These are phyloP conservation scores for Biscogniauxia marginata DNA, from an alignment of 2,329 filamentous ascomycete genomes.

Conservation along the genomic window DNA sequence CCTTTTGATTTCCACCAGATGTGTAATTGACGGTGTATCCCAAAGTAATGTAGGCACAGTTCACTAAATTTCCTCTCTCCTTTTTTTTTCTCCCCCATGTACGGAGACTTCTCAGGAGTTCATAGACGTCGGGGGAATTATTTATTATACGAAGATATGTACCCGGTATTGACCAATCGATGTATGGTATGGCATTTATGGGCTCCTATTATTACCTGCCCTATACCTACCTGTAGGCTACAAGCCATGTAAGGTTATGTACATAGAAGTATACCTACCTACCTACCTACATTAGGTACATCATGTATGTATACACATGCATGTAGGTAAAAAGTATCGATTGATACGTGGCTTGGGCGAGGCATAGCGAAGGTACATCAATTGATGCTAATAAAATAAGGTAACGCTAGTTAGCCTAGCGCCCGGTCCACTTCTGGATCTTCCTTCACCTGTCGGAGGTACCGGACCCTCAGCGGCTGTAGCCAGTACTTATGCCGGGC, in stretches of 20 bases:
- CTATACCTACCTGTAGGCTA: background rate
- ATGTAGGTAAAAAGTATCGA: background rate
- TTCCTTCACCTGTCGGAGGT: background rate
- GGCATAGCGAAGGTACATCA: background rate
- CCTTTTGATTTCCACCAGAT: background rate
- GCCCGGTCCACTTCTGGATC: background rate
- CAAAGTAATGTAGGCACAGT: background rate
- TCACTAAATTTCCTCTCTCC: background rate
- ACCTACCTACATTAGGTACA: background rate
- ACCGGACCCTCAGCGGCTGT: background rate
- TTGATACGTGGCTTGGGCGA: background rate
- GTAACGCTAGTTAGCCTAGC: background rate
- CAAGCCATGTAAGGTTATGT: too few species aligned
- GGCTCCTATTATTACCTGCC: background rate
- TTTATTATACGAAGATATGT: too few species aligned
- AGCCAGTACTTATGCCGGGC: background rate
- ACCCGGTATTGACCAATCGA: background rate
- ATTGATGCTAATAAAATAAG: background rate
- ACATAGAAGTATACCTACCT: background rate
- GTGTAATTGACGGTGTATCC: background rate
- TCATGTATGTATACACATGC: background rate
- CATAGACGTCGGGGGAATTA: too few species aligned
- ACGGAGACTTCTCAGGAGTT: background rate
- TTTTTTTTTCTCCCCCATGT: background rate
- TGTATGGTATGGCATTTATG: background rate